phyloP scores from a whole-genome alignment of 2,329 filamentous ascomycete genomes.

The Tolypocladium sp. region DNA sequence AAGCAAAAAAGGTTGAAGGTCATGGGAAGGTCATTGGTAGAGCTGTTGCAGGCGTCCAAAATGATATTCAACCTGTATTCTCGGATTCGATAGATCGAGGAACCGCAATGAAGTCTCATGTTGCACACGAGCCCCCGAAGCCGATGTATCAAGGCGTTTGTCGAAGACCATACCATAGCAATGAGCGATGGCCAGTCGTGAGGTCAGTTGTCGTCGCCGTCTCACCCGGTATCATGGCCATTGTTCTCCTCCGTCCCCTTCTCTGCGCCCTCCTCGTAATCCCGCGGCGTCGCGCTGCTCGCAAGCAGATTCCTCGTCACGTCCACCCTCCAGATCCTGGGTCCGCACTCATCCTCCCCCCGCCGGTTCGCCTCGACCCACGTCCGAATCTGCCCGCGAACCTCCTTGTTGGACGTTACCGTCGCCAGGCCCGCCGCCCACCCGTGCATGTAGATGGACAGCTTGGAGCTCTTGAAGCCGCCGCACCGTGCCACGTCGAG shows the following conservation, averaged over 20 bases:
- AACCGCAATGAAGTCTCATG: not conserved
- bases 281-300: slow-evolving; percentile 17
- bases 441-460: slow-evolving; percentile 29
- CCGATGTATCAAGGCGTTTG: not conserved
- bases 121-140: too few relatives aligned
- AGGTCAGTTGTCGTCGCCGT: not conserved
- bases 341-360: slow-evolving; percentile 18
- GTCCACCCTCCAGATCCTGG: slow-evolving; percentile 21
- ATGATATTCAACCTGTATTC: not conserved
- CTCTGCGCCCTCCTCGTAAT: not conserved
- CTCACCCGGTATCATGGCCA: not conserved
- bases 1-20: not conserved
- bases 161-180: not conserved
- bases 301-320: slow-evolving; percentile 26
- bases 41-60: not conserved
- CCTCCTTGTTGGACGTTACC: slow-evolving; percentile 31
- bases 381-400: slow-evolving; percentile 23
- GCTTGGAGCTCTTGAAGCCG: slow-evolving; percentile 25
- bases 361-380: slow-evolving; percentile 22
- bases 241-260: not conserved
- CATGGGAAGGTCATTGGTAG: not conserved
- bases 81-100: not conserved
- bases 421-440: slow-evolving; percentile 25
- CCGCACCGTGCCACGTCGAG: slow-evolving; percentile 21
- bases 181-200: not conserved